Evolutionary conservation across 306 rosid species (phyloP), one percentile per base, ranked within the genome.

Genomic region (Ormosia emarginata): DNA sequence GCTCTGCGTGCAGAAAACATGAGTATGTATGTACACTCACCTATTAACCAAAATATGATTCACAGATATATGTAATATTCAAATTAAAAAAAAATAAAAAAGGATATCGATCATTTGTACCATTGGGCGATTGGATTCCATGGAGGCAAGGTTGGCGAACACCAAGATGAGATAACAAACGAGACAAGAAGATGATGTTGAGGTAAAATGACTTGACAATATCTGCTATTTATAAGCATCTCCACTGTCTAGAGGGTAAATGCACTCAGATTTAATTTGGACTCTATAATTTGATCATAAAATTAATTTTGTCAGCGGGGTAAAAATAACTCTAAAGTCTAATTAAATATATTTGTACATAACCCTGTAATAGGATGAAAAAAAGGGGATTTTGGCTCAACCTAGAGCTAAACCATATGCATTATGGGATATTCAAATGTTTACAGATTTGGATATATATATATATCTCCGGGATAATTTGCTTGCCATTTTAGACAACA

Each of bases 61-160:
- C 2, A 40, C 6, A 57, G 30, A 37, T 6, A 24, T 4, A 12
- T 33, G 0, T 18, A 17, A 15, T 17, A 57, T 43, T 39, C 41
- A 59, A 30, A 58, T 6, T n/a, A n/a, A 2, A 13, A 3, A 8
- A 30, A 50, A 33, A 47, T 10, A 8, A 10, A n/a, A 7, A 41
- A 8, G 15, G 2, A 34, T 34, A 64, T 8, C 24, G 24, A 24
- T 24, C 44, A 37, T 66, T 52, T 40, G 57, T 55, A 53, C 82
- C 82, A 67, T 37, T 15, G 44, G 34, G 7, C 82, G 41, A 29
- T 78, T 50, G 41, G 66, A 3, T 29, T 67, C 82, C 82, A 78
- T 78, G 24, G 53, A 77, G 53, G 41, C 0, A 43, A 44, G 10
- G 41, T 39, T 40, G 67, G 17, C 5, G 64, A 58, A 8, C 24